Evolutionary conservation across 1,139 yeast species (phyloP).

Genomic region (Petasospora rhodanensis): DNA sequence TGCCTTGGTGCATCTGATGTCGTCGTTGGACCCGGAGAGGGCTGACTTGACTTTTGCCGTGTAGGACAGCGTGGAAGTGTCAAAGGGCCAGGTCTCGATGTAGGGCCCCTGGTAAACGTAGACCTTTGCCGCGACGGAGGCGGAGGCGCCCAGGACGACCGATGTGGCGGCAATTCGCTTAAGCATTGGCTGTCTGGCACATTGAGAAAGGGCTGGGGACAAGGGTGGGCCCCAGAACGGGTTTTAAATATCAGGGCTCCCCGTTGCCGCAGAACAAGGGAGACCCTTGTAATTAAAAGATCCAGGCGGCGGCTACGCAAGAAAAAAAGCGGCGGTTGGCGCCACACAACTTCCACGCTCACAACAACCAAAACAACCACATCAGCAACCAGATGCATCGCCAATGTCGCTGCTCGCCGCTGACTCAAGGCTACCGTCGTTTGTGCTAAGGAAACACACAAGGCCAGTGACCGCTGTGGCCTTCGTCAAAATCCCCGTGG

Average conservation of each 20-base stretch:
- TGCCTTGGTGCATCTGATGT: slow-evolving; percentile 8
- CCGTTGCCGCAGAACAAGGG: too few relatives aligned
- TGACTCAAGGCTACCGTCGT: slow-evolving; percentile 16
- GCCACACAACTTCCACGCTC: too few relatives aligned
- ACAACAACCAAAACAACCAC: too few relatives aligned
- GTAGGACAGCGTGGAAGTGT: slow-evolving; percentile 3
- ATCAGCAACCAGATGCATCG: not conserved
- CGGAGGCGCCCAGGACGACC: slow-evolving; percentile 8
- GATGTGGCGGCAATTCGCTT: slow-evolving; percentile 2
- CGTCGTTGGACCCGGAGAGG: slow-evolving; percentile 10
- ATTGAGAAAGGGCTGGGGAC: too few relatives aligned
- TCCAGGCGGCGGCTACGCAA: too few relatives aligned
- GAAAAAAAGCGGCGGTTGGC: too few relatives aligned
- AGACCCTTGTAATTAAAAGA: too few relatives aligned
- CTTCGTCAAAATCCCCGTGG: slow-evolving; percentile 12
- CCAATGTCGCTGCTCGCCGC: slow-evolving; percentile 12
- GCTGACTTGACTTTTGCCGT: slow-evolving; percentile 6
- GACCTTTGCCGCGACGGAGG: slow-evolving; percentile 6
- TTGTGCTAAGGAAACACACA: slow-evolving; percentile 21
- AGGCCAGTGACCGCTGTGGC: slow-evolving; percentile 17
- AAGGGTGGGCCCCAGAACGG: too few relatives aligned
- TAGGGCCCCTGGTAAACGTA: slow-evolving; percentile 18
- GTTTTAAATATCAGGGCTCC: too few relatives aligned
- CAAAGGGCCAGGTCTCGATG: slow-evolving; percentile 16
- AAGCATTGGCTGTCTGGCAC: too few relatives aligned